Conservation (phyloP, 2,329 filamentous ascomycete species). For the Fusarium agapanthi region DNA sequence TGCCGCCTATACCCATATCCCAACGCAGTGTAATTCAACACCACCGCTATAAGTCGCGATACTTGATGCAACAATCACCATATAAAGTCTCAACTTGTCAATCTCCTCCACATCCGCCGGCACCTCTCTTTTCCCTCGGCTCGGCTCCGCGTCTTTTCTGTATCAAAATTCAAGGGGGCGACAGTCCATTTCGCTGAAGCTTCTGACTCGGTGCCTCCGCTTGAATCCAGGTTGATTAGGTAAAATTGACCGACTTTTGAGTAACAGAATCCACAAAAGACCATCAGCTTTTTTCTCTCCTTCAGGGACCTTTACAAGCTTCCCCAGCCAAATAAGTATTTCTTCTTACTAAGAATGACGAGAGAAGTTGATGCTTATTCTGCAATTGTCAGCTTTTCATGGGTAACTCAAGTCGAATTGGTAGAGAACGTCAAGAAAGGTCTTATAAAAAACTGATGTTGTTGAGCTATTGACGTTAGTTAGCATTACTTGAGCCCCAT, state of each 20-base stretch:
- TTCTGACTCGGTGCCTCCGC: conserved; percentile 30
- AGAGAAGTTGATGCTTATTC: rapidly evolving
- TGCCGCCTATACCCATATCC: not conserved
- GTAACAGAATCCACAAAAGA: conserved; percentile 39
- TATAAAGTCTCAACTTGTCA: not conserved
- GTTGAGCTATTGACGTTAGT: not conserved
- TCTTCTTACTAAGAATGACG: not conserved
- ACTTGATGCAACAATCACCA: not conserved
- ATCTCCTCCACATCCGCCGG: not conserved
- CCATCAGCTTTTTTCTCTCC: not conserved
- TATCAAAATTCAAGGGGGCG: conserved; percentile 12
- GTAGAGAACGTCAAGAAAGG: not conserved
- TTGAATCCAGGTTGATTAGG: conserved; percentile 24
- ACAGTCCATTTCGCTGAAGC: conserved; percentile 2
- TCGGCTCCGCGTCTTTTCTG: not conserved
- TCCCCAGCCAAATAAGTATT: not conserved
- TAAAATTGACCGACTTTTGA: conserved; percentile 40
- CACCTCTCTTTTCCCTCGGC: not conserved
- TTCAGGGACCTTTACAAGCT: not conserved
- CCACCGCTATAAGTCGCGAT: not conserved
- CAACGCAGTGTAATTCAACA: not conserved
- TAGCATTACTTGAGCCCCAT: not conserved
- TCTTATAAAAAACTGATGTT: not conserved
- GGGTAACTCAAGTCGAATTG: not conserved
- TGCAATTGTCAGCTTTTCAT: not conserved